These are phyloP conservation scores for Neostapfia colusana DNA, from an alignment of 176 grass and related monocot species.

Conservation along the genomic window DNA sequence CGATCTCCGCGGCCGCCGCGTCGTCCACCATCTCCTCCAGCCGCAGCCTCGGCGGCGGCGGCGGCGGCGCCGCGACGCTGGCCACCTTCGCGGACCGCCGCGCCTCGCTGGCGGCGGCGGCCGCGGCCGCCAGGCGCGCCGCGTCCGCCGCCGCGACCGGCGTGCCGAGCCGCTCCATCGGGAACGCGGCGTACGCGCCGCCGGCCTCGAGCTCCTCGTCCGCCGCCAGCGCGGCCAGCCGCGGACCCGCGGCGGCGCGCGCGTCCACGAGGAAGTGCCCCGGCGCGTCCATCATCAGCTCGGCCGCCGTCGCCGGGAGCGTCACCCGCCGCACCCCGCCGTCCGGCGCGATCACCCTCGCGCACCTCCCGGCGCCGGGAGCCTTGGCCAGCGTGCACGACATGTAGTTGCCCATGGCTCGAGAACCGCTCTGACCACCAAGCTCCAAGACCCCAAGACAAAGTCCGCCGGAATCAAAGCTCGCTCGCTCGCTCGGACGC, in stretches of 20 bases:
- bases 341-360: conserved; percentile 69
- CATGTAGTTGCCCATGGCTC: conserved; percentile 78
- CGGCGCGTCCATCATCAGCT: conserved; percentile 80
- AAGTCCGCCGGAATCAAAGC: too few species aligned
- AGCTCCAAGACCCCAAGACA: too few species aligned
- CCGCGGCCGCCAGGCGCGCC: conserved; percentile 49
- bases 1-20: conserved; percentile 44
- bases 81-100: conserved; percentile 47
- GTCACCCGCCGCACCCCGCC: conserved; percentile 38
- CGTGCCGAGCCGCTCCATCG: conserved; percentile 75
- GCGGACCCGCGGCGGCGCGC: conserved; percentile 40
- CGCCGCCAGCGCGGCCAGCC: conserved; percentile 60
- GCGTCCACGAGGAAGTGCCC: conserved; percentile 73
- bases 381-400: conserved; percentile 60
- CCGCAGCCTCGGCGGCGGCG: neutral
- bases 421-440: too few species aligned
- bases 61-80: neutral
- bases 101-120: conserved; percentile 53
- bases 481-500: neutral
- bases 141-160: conserved; percentile 41
- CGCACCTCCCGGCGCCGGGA: neutral
- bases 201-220: conserved; percentile 81
- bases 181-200: conserved; percentile 56
- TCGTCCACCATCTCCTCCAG: conserved; percentile 54
- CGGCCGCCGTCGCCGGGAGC: conserved; percentile 62